Percentiles rank a stretch among this genome's conserved stretches.
Evolutionary conservation across 1,284 basidiomycete species (phyloP).

Genomic region (Ustilago xerochloae): DNA sequence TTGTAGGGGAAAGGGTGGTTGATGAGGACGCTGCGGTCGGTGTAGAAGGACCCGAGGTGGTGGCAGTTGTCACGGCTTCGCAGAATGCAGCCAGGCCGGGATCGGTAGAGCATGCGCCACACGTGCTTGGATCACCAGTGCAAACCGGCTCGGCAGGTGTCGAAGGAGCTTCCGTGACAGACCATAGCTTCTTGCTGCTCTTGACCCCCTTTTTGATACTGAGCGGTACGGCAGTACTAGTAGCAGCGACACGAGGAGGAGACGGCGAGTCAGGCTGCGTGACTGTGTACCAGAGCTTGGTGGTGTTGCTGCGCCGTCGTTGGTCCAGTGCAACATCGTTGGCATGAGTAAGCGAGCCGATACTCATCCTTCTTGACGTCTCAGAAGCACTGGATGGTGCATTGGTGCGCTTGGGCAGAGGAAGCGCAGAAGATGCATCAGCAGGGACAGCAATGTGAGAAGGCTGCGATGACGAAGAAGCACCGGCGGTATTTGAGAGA

Average conservation of each 20-base stretch:
- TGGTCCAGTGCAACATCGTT: slow-evolving; percentile 24
- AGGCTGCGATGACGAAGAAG: slow-evolving; percentile 3
- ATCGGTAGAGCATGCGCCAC: slow-evolving; percentile 51
- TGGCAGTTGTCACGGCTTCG: slow-evolving; percentile 44
- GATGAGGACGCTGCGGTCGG: background rate
- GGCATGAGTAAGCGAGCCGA: slow-evolving; percentile 42
- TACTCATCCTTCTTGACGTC: slow-evolving; percentile 37
- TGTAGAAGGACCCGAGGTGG: slow-evolving; percentile 3
- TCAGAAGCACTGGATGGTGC: slow-evolving; percentile 7
- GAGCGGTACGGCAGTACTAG: slow-evolving; percentile 32
- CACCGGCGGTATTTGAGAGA: slow-evolving; percentile 10
- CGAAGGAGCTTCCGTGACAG: slow-evolving; percentile 5
- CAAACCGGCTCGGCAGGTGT: slow-evolving; percentile 32
- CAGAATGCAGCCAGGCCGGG: slow-evolving; percentile 56
- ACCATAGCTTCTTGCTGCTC: slow-evolving; percentile 38
- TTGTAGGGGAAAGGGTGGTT: background rate
- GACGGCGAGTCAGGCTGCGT: slow-evolving; percentile 18
- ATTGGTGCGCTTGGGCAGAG: slow-evolving; percentile 22
- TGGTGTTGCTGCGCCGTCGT: slow-evolving; percentile 7
- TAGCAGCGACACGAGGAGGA: slow-evolving; percentile 6
- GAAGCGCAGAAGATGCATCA: slow-evolving; percentile 28
- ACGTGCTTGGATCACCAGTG: slow-evolving; percentile 53
- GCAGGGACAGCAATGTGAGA: slow-evolving; percentile 34
- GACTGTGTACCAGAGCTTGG: slow-evolving; percentile 49
- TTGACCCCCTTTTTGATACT: slow-evolving; percentile 6